phyloP scores from a whole-genome alignment of 2,329 filamentous ascomycete species.

The Didymella lethalis region DNA sequence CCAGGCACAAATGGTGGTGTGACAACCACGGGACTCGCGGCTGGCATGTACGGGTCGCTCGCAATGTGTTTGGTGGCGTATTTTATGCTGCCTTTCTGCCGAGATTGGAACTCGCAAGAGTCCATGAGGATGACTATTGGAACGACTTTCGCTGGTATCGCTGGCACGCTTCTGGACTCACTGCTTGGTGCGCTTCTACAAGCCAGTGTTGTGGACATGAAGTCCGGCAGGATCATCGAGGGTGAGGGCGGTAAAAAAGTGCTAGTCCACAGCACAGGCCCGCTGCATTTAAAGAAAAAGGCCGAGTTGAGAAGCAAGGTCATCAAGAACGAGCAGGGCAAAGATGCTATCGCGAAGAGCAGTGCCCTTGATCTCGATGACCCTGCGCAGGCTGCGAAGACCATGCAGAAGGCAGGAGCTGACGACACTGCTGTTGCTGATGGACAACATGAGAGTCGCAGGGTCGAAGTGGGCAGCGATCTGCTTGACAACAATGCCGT shows the following conservation, averaged over 20 bases:
- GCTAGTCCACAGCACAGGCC: conserved; percentile 45
- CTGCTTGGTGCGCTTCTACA: conserved; percentile 85
- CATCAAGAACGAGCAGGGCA: conserved; percentile 52
- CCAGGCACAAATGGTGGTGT: conserved; percentile 95
- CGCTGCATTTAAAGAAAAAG: conserved; percentile 41
- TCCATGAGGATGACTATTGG: conserved; percentile 55
- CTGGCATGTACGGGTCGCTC: conserved; percentile 77
- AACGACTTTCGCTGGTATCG: conserved; percentile 74
- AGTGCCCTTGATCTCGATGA: conserved; percentile 33
- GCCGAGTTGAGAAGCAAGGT: conserved; percentile 50
- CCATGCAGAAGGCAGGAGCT: conserved; percentile 43
- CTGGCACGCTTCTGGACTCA: conserved; percentile 87
- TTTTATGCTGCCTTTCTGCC: conserved; percentile 74
- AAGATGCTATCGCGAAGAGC: conserved; percentile 48
- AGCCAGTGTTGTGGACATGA: conserved; percentile 82
- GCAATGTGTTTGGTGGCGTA: conserved; percentile 72
- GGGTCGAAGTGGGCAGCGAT: conserved; percentile 71
- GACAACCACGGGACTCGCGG: conserved; percentile 74
- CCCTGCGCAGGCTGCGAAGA: conserved; percentile 39
- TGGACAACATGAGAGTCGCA: conserved; percentile 56
- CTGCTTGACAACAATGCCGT: conserved; percentile 94
- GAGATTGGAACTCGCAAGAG: conserved; percentile 38
- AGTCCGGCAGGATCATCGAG: conserved; percentile 87
- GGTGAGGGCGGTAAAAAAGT: conserved; percentile 75
- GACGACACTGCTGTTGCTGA: conserved; percentile 40